Evolutionary conservation across 208 protist genomes (phyloP).

Genomic region (Kentomonas sorsogonicus): DNA sequence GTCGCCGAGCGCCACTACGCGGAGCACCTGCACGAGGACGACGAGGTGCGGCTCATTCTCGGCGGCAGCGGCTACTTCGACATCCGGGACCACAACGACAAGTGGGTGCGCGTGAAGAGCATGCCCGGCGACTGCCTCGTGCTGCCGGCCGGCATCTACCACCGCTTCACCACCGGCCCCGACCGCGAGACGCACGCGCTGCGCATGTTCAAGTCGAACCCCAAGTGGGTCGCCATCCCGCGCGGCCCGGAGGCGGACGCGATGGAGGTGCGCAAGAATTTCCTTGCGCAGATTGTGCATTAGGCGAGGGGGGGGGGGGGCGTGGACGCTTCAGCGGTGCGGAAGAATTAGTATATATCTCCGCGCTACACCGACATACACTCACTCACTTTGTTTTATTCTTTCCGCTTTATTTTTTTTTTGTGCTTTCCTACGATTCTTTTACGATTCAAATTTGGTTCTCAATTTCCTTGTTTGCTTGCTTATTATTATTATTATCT

Average conservation of each 20-base stretch:
- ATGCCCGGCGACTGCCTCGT: conserved; percentile 61
- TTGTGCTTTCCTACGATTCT: neutral
- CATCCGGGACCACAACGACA: conserved; percentile 67
- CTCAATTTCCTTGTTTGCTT: neutral
- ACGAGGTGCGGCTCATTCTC: conserved; percentile 79
- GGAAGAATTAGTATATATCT: no score
- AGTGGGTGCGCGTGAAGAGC: conserved; percentile 62
- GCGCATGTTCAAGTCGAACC: conserved; percentile 77
- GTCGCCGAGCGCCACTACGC: conserved; percentile 44
- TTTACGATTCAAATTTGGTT: no score
- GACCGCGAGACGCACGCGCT: conserved; percentile 51
- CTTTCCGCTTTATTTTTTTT: neutral
- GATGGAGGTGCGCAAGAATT: no score
- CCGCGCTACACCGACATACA: neutral
- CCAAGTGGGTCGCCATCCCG: conserved; percentile 67
- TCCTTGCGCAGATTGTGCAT: no score
- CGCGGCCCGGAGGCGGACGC: conserved; percentile 21
- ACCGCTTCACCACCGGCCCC: conserved; percentile 75
- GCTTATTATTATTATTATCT: neutral
- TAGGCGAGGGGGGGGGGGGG: no score
- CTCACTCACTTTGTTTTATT: neutral
- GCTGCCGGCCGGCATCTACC: conserved; percentile 78
- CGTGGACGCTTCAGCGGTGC: no score
- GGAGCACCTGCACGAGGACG: conserved; percentile 87
- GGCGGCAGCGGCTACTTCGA: conserved; percentile 85